Conservation (phyloP, 805 yeast species). For the Diddensiella santjacobensis region DNA sequence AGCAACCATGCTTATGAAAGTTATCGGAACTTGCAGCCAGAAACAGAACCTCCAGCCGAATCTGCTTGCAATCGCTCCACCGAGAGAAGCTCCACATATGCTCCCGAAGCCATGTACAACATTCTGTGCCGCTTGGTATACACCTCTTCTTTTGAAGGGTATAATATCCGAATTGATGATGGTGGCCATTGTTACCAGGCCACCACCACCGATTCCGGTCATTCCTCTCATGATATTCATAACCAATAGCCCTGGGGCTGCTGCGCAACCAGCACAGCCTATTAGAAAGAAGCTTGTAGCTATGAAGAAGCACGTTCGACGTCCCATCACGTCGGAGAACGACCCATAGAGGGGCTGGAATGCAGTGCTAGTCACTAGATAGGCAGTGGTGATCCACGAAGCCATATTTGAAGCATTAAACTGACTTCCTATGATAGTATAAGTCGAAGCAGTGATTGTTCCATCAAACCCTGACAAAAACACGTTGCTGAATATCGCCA, state of each 20-base stretch:
- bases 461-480: slow-evolving; percentile 47
- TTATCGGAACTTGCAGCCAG: slow-evolving; percentile 14
- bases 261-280: slow-evolving; percentile 18
- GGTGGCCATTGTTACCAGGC: slow-evolving; percentile 19
- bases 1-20: slow-evolving; percentile 5
- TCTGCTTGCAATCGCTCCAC: slow-evolving; percentile 44
- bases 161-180: slow-evolving; percentile 36
- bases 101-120: slow-evolving; percentile 62
- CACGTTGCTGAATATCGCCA: slow-evolving; percentile 34
- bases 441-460: slow-evolving; percentile 48
- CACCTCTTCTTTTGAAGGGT: slow-evolving; percentile 17
- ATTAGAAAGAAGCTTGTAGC: slow-evolving; percentile 8
- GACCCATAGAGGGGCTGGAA: slow-evolving; percentile 67
- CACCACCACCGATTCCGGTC: slow-evolving; percentile 20
- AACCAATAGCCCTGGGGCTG: slow-evolving; percentile 9
- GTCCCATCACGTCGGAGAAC: slow-evolving; percentile 49
- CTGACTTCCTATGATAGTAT: slow-evolving; percentile 45
- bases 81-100: slow-evolving; percentile 54
- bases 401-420: slow-evolving; percentile 46
- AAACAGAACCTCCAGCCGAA: slow-evolving; percentile 19
- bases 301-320: slow-evolving; percentile 36
- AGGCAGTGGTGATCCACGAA: slow-evolving; percentile 67
- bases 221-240: slow-evolving; percentile 18
- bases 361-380: slow-evolving; percentile 59
- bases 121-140: slow-evolving; percentile 65